Percentiles rank a stretch among this genome's conserved stretches.
Evolutionary conservation across 2,329 filamentous ascomycete genomes (phyloP).

Genomic region (Escovopsis sp.): DNA sequence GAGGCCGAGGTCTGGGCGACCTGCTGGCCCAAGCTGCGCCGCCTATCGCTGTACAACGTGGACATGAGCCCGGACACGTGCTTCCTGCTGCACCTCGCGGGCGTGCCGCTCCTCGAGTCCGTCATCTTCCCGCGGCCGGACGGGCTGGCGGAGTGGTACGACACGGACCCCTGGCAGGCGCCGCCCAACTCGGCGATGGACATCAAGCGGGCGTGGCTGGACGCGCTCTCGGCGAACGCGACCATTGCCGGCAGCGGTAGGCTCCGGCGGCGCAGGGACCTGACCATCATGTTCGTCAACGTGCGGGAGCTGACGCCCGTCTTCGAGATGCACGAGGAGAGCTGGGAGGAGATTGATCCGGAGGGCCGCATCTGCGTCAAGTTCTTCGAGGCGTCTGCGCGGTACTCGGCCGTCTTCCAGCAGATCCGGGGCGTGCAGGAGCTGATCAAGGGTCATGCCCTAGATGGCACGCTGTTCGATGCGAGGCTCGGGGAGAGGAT

Average conservation of each 20-base stretch:
- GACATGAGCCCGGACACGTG: fast-evolving
- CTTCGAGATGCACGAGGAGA: not conserved
- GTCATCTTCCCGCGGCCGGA: slow-evolving; percentile 5
- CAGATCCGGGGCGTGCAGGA: not conserved
- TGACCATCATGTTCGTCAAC: not conserved
- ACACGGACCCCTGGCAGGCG: not conserved
- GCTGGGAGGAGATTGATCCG: not conserved
- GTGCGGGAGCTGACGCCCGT: not conserved
- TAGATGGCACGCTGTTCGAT: not conserved
- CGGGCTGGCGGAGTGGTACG: not conserved
- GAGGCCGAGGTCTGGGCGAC: slow-evolving; percentile 7
- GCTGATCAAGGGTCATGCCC: not conserved
- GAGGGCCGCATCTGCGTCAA: not conserved
- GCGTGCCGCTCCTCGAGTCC: slow-evolving; percentile 1
- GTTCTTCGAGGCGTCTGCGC: not conserved
- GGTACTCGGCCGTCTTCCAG: not conserved
- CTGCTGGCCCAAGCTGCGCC: slow-evolving; percentile 10
- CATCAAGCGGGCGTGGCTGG: slow-evolving; percentile 5
- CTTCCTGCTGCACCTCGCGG: slow-evolving; percentile 2
- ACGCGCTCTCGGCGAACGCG: not conserved
- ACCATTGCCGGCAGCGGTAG: not conserved
- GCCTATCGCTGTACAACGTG: slow-evolving; percentile 8
- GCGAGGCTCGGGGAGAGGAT: not conserved
- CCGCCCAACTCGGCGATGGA: not conserved
- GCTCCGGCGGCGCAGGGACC: not conserved